A percentile compares a stretch with the other conserved stretches of the same genome.
Conservation (phyloP, 805 yeast species). For the Lipomyces japonicus region DNA sequence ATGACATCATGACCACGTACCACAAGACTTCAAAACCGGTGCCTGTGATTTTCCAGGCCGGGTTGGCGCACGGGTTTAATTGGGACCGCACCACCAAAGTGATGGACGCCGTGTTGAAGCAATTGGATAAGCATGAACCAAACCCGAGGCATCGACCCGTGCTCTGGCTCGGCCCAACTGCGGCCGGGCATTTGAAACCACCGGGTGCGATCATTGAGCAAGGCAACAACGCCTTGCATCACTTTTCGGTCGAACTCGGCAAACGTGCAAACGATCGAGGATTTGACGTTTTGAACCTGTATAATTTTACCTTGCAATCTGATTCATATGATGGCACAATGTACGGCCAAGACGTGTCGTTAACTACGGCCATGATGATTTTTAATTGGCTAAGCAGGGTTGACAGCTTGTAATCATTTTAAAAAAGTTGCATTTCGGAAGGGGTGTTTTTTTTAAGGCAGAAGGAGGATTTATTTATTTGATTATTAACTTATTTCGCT, state of each 20-base stretch:
- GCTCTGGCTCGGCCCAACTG: constrained; percentile 27
- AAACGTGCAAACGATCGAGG: constrained; percentile 25
- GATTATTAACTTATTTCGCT: too few species aligned
- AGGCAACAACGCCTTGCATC: constrained; percentile 26
- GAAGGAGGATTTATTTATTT: too few species aligned
- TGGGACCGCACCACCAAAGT: constrained; percentile 28
- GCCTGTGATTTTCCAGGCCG: constrained; percentile 26
- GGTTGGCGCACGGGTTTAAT: constrained; percentile 26
- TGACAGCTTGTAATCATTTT: constrained; percentile 11
- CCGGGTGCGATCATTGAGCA: constrained; percentile 30
- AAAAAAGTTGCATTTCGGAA: too few species aligned
- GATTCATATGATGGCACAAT: constrained; percentile 28
- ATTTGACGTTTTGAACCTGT: constrained; percentile 22
- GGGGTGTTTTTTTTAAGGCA: too few species aligned
- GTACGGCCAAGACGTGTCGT: constrained; percentile 24
- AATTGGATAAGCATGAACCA: constrained; percentile 24
- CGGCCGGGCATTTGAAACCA: constrained; percentile 29
- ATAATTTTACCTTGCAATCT: constrained; percentile 25
- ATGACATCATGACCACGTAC: constrained; percentile 25
- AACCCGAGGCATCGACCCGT: constrained; percentile 28
- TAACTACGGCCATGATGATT: constrained; percentile 26
- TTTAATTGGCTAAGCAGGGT: constrained; percentile 27
- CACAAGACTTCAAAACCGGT: constrained; percentile 29
- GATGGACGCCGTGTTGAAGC: constrained; percentile 22
- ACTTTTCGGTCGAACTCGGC: constrained; percentile 20